Evolutionary conservation across 148 eudicot species (phyloP).

Genomic region (Rhododendron mucronatum): DNA sequence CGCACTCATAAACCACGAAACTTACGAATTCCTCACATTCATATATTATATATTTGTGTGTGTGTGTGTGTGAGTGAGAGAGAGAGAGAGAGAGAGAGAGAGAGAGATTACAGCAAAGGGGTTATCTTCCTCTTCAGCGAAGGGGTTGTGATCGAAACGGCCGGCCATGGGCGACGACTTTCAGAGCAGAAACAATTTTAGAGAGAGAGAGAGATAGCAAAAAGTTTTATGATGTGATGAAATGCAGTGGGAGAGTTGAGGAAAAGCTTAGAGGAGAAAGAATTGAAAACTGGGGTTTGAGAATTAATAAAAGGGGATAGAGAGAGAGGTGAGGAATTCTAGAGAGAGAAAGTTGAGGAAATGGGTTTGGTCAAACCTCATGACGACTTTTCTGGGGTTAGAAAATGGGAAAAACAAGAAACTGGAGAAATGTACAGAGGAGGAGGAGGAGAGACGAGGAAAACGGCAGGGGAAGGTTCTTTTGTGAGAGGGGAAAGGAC

Average conservation of each 20-base stretch:
- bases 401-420: not conserved
- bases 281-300: not conserved
- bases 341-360: not conserved
- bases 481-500: not conserved
- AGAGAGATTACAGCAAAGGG: slow-evolving; percentile 51
- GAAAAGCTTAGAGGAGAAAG: not conserved
- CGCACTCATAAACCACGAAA: not conserved
- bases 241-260: not conserved
- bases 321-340: not conserved
- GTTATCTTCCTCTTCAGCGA: slow-evolving; percentile 65
- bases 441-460: not conserved
- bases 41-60: too few relatives aligned
- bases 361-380: not conserved
- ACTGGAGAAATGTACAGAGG: not conserved
- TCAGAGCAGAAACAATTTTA: not conserved
- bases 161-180: slow-evolving; percentile 51
- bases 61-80: not conserved
- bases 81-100: not conserved
- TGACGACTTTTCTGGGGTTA: not conserved
- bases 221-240: not conserved
- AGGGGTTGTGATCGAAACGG: slow-evolving; percentile 75
- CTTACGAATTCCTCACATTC: not conserved
- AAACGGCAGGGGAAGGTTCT: not conserved
- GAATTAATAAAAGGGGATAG: not conserved
- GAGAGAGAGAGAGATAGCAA: slow-evolving; percentile 5